Evolutionary conservation across 2,329 filamentous ascomycete species (phyloP).

Genomic region (Nectriaceae sp.): DNA sequence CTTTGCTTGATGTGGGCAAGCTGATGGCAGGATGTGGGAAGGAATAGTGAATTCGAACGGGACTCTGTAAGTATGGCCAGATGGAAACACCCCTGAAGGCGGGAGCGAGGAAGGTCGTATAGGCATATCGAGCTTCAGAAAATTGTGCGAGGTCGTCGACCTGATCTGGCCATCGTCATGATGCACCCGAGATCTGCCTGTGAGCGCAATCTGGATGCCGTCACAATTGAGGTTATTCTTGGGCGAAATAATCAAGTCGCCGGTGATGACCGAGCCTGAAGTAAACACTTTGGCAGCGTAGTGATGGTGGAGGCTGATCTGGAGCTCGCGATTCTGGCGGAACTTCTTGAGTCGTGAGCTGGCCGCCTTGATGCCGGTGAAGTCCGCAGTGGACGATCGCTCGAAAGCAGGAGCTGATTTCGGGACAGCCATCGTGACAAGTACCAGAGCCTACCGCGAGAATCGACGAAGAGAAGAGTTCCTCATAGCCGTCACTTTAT

Average conservation of each 20-base stretch:
- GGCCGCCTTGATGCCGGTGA: no score
- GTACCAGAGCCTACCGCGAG: no score
- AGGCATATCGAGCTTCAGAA: conserved; percentile 24
- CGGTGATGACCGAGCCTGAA: conserved; percentile 24
- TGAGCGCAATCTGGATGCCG: conserved; percentile 17
- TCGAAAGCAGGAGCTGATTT: no score
- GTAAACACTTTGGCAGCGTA: conserved; percentile 27
- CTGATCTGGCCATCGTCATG: conserved; percentile 22
- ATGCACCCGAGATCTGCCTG: conserved; percentile 18
- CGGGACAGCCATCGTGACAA: no score
- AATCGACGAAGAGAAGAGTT: no score
- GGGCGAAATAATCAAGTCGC: conserved; percentile 16
- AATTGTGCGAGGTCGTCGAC: conserved; percentile 21
- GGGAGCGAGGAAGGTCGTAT: conserved; percentile 19
- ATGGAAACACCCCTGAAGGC: conserved; percentile 11
- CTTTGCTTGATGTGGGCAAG: conserved; percentile 14
- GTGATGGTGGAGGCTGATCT: conserved; percentile 20
- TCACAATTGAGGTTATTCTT: conserved; percentile 19
- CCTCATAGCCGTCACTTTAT: no score
- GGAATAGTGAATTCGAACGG: conserved; percentile 26
- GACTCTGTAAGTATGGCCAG: conserved; percentile 18
- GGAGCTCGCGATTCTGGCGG: conserved; percentile 13
- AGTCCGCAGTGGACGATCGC: no score
- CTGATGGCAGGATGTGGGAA: conserved; percentile 20
- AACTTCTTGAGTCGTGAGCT: no score